Evolutionary conservation across 768 basidiomycete species (phyloP).

Genomic region (Lactifluus pinguis): DNA sequence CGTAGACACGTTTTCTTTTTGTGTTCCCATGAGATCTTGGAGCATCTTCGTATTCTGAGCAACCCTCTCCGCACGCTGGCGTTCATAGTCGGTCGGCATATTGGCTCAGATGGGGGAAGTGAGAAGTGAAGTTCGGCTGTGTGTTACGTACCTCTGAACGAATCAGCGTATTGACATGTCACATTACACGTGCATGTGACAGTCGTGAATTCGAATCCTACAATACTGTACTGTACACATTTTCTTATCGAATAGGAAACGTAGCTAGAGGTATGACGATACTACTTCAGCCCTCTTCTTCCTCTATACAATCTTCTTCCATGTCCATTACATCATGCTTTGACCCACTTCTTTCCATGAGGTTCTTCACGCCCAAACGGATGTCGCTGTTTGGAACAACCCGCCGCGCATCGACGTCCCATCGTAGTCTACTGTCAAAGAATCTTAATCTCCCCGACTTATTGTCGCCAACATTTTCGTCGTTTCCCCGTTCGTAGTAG

Average conservation of each 20-base stretch:
- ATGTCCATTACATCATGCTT: constrained; percentile 15
- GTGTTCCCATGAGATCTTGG: not conserved
- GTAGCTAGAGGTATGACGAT: not conserved
- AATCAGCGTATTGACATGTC: not conserved
- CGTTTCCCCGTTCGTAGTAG: constrained; percentile 32
- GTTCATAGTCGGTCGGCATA: constrained; percentile 17
- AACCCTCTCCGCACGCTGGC: constrained; percentile 1
- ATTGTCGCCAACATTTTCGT: constrained; percentile 22
- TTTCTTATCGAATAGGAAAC: not conserved
- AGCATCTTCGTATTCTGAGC: constrained; percentile 4
- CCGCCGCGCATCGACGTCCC: constrained; percentile 18
- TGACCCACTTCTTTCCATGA: constrained; percentile 17
- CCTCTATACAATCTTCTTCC: constrained; percentile 16
- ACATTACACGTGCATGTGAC: constrained; percentile 15
- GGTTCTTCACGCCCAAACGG: constrained; percentile 15
- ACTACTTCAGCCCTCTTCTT: constrained; percentile 11
- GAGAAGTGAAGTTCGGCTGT: not conserved
- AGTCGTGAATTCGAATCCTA: not conserved
- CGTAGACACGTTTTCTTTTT: not conserved
- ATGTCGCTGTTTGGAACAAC: constrained; percentile 14
- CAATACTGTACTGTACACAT: not conserved
- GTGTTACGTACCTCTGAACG: too few relatives aligned
- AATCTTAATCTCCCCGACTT: constrained; percentile 3
- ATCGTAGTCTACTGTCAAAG: constrained; percentile 17
- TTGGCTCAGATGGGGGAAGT: not conserved